phyloP scores from a whole-genome alignment of 1,284 basidiomycete species.

The Leccinum fuscescens region DNA sequence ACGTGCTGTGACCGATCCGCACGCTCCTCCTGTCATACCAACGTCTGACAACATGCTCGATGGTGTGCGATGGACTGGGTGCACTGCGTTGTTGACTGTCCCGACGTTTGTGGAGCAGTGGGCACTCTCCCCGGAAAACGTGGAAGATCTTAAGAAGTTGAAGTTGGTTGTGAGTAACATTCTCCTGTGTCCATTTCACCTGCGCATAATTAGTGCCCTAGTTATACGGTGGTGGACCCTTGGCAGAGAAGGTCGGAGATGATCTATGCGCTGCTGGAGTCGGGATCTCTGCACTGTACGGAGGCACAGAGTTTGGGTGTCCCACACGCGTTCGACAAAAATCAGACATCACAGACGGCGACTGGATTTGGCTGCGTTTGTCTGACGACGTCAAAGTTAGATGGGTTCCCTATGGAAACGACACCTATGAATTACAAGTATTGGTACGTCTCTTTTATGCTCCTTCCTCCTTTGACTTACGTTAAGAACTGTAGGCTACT shows the following conservation, averaged over 20 bases:
- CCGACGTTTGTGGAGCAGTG: slow-evolving; percentile 18
- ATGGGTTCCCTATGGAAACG: slow-evolving; percentile 29
- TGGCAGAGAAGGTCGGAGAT: slow-evolving; percentile 19
- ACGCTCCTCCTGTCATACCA: slow-evolving; percentile 11
- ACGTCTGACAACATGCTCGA: slow-evolving; percentile 20
- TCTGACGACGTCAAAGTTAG: slow-evolving; percentile 12
- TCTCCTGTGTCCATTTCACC: not conserved
- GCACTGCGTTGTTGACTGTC: slow-evolving; percentile 9
- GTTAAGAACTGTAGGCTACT: not conserved
- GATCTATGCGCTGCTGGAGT: slow-evolving; percentile 19
- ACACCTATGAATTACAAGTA: slow-evolving; percentile 28
- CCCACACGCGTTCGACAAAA: not conserved
- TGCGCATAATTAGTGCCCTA: slow-evolving; percentile 1
- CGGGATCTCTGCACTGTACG: slow-evolving; percentile 14
- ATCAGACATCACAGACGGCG: slow-evolving; percentile 13
- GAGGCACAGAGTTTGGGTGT: slow-evolving; percentile 25
- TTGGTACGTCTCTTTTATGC: slow-evolving; percentile 16
- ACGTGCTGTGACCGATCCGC: not conserved
- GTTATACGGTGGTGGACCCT: slow-evolving; percentile 20
- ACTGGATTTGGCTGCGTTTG: slow-evolving; percentile 32
- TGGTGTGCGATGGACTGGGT: not conserved
- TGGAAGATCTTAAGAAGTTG: slow-evolving; percentile 13
- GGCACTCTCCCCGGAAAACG: not conserved
- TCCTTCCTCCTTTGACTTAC: not conserved
- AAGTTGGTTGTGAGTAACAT: slow-evolving; percentile 13